A percentile compares a stretch with the other conserved stretches of the same genome.
Evolutionary conservation across 2,329 filamentous ascomycete species (phyloP).

Genomic region (Dactylella cylindrospora): DNA sequence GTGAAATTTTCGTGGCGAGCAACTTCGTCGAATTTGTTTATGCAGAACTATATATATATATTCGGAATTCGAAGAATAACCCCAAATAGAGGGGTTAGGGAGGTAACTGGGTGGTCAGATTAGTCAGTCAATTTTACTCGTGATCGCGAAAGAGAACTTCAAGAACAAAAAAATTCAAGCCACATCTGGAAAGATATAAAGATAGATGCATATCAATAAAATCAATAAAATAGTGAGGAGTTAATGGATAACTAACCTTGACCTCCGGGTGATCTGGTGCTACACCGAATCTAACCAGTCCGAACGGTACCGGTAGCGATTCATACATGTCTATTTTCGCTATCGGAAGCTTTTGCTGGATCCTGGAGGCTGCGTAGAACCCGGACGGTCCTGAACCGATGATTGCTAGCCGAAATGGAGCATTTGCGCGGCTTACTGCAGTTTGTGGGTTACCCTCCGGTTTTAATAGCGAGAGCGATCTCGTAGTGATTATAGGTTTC

Average conservation of each 20-base stretch:
- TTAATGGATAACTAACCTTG: conserved; percentile 72
- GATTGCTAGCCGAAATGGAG: conserved; percentile 75
- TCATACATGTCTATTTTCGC: conserved; percentile 94
- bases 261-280: conserved; percentile 99
- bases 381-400: conserved; percentile 93
- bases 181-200: neutral
- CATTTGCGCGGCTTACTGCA: conserved; percentile 23
- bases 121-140: conserved; percentile 23
- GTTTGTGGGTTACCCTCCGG: conserved; percentile 18
- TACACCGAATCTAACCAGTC: conserved; percentile 88
- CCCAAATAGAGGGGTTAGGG: neutral
- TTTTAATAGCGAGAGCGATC: conserved; percentile 10
- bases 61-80: neutral
- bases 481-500: neutral
- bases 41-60: conserved; percentile 69
- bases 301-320: conserved; percentile 85
- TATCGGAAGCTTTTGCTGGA: conserved; percentile 73
- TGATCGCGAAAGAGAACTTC: neutral
- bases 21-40: conserved; percentile 89
- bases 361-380: conserved; percentile 87
- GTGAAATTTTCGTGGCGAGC: conserved; percentile 79
- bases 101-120: conserved; percentile 19
- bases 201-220: neutral
- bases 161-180: neutral
- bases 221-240: neutral